Percentiles rank a stretch among this genome's conserved stretches.
Evolutionary conservation across 768 basidiomycete species (phyloP).

Genomic region (Udeniomyces megalosporus): DNA sequence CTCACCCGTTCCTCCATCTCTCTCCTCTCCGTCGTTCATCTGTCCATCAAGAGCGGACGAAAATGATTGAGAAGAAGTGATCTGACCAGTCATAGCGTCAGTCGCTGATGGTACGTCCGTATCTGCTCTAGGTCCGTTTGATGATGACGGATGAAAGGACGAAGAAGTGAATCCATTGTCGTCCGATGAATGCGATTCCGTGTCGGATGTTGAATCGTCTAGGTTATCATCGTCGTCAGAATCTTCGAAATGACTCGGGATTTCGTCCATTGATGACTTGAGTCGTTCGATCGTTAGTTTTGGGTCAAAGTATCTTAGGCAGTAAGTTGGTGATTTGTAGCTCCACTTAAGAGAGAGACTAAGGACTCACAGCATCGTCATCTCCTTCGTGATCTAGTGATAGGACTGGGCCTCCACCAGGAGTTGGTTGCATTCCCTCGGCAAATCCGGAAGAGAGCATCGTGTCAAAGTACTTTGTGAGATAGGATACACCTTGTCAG

Average conservation of each 20-base stretch:
- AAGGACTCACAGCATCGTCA: not conserved
- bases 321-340: too few species aligned
- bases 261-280: too few species aligned
- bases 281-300: too few species aligned
- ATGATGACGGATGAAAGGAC: not conserved
- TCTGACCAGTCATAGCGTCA: not conserved
- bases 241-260: not conserved
- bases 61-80: too few species aligned
- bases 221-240: not conserved
- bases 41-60: not conserved
- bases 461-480: slow-evolving; percentile 7
- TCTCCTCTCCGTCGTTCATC: not conserved
- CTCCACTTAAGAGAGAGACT: not conserved
- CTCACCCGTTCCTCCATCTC: too few species aligned
- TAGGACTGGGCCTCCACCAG: not conserved
- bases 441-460: slow-evolving; percentile 13
- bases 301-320: too few species aligned
- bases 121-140: not conserved
- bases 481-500: not conserved
- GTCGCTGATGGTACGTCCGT: not conserved
- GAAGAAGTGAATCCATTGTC: not conserved
- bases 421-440: not conserved
- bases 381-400: not conserved
- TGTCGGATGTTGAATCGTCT: too few species aligned
- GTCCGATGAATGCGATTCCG: too few species aligned